A percentile compares a stretch with the other conserved stretches of the same genome.
These are phyloP conservation scores for Mortierella sp. DNA, from an alignment of 371 early-diverging fungal genomes.

Conservation along the genomic window DNA sequence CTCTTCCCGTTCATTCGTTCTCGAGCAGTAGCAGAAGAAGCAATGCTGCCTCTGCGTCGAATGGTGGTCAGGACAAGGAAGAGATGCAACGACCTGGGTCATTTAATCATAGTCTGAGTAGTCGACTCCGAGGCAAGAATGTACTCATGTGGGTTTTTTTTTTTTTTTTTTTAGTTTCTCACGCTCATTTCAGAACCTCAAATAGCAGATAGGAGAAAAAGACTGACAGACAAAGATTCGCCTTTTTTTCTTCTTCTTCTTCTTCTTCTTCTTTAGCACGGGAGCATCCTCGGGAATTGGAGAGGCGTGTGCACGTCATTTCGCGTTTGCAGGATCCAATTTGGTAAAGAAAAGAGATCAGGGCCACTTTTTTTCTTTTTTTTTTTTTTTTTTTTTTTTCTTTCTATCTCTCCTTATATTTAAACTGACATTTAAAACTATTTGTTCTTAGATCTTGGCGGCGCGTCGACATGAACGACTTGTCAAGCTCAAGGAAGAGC, in stretches of 20 bases:
- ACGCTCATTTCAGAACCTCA: not conserved
- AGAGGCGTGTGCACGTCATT: no score
- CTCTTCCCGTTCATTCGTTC: no score
- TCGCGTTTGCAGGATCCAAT: no score
- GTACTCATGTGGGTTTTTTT: conserved; percentile 43
- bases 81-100: not conserved
- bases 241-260: not conserved
- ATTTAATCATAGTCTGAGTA: conserved; percentile 3
- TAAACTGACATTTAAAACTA: no score
- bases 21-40: no score
- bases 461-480: conserved; percentile 82
- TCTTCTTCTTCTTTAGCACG: no score
- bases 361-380: no score
- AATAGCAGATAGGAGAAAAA: not conserved
- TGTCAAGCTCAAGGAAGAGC: conserved; percentile 59
- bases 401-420: no score
- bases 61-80: no score
- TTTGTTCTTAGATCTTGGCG: conserved; percentile 72
- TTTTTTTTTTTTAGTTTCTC: not conserved
- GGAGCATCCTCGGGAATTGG: no score
- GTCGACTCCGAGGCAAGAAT: conserved; percentile 49
- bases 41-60: no score
- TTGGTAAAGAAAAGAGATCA: no score
- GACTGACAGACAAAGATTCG: not conserved
- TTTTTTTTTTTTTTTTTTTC: not conserved